Conservation (phyloP, 2,329 filamentous ascomycete genomes). For the Ophiosphaerella herpotricha region DNA sequence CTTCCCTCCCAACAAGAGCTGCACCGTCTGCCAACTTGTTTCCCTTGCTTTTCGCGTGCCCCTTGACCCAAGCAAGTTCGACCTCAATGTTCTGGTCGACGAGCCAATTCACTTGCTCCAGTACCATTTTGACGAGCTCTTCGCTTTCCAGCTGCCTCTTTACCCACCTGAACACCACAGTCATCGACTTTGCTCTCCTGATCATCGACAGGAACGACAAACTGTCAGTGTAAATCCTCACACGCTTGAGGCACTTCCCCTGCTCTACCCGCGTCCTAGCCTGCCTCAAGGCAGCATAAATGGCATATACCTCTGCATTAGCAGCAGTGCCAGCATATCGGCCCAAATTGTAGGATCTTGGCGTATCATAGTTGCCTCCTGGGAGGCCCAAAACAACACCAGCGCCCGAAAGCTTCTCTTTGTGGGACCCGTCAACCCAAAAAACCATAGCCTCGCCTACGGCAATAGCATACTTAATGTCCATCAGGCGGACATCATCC, state of each 20-base stretch:
- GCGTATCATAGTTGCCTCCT: background rate
- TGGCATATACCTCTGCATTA: slow-evolving; percentile 12
- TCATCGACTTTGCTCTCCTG: background rate
- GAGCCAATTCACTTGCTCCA: slow-evolving; percentile 7
- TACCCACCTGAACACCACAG: background rate
- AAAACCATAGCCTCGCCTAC: background rate
- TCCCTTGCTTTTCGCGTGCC: slow-evolving; percentile 5
- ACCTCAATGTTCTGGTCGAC: background rate
- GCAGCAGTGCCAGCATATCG: background rate
- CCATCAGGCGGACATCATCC: background rate
- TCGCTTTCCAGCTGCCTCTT: background rate
- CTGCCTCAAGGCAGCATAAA: slow-evolving; percentile 8
- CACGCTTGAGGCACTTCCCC: background rate
- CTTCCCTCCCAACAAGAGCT: background rate
- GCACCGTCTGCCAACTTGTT: slow-evolving; percentile 8
- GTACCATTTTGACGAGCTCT: background rate
- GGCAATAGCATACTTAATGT: background rate
- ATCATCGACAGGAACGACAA: no score
- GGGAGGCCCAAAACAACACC: slow-evolving; percentile 3
- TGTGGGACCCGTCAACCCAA: slow-evolving; percentile 8
- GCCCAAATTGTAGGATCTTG: slow-evolving; percentile 1
- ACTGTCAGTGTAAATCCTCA: slow-evolving; percentile 10
- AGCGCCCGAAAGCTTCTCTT: slow-evolving; percentile 1
- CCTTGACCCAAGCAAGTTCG: slow-evolving; percentile 20
- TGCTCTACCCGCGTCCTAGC: background rate